A percentile compares a stretch with the other conserved stretches of the same genome.
These are phyloP conservation scores for Apium graveolens DNA, from an alignment of 129 eudicot genomes.

Conservation along the genomic window DNA sequence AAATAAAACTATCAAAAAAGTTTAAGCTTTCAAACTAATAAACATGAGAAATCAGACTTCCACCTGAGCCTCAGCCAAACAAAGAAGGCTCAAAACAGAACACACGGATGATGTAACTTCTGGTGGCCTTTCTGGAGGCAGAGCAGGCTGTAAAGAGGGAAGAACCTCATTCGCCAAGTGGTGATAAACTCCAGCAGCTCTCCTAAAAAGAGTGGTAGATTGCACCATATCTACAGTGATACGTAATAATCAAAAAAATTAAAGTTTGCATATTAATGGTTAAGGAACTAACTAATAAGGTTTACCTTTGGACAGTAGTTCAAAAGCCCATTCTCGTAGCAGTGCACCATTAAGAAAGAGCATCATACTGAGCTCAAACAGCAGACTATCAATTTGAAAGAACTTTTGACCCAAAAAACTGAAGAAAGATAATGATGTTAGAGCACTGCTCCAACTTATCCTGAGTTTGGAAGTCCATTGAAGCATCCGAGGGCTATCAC, in stretches of 20 bases:
- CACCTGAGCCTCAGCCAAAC: constrained; percentile 94
- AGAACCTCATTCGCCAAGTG: constrained; percentile 49
- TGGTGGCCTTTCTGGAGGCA: constrained; percentile 50
- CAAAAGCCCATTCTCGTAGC: constrained; percentile 61
- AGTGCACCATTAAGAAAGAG: constrained; percentile 65
- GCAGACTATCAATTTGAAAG: constrained; percentile 54
- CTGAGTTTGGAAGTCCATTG: constrained; percentile 52
- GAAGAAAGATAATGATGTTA: constrained; percentile 41
- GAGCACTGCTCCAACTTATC: constrained; percentile 73
- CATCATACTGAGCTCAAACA: constrained; percentile 56
- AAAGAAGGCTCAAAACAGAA: constrained; percentile 51
- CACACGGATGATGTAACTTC: constrained; percentile 41
- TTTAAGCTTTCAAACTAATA: not conserved
- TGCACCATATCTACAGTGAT: constrained; percentile 52
- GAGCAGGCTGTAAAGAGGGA: constrained; percentile 27
- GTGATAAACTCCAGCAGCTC: constrained; percentile 72
- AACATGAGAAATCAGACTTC: constrained; percentile 6
- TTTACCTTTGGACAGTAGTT: constrained; percentile 46
- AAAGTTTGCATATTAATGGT: constrained; percentile 5
- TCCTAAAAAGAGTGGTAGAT: constrained; percentile 54
- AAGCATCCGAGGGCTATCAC: constrained; percentile 18
- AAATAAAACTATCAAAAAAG: not conserved
- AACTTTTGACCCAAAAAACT: constrained; percentile 41
- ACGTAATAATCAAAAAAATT: constrained; percentile 1
- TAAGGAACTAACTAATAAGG: not conserved